phyloP scores from a whole-genome alignment of 2,329 filamentous ascomycete genomes.

The Diaporthe eres region DNA sequence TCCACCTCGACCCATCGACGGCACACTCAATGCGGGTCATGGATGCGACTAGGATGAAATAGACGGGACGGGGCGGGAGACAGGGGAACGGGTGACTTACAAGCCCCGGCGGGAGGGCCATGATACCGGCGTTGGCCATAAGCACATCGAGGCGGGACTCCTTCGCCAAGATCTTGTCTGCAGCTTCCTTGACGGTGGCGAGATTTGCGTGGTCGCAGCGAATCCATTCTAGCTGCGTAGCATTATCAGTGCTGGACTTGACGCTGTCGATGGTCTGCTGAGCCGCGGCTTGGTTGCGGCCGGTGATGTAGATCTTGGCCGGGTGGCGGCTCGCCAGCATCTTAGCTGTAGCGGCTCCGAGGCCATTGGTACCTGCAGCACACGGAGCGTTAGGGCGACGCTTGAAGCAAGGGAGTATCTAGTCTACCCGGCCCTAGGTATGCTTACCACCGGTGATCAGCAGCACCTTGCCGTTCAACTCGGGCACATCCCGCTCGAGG shows the following conservation, averaged over 20 bases:
- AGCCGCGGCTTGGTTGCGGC: conserved; percentile 58
- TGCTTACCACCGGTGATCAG: conserved; percentile 57
- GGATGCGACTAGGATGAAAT: not conserved
- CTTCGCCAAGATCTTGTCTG: conserved; percentile 48
- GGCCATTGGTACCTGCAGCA: conserved; percentile 30
- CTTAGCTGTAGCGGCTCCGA: conserved; percentile 30
- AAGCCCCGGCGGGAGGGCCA: conserved; percentile 53
- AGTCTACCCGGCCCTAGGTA: not conserved
- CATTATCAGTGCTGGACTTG: conserved; percentile 43
- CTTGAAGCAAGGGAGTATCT: not conserved
- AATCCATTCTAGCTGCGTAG: conserved; percentile 49
- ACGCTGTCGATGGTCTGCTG: conserved; percentile 53
- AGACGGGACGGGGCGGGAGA: not conserved
- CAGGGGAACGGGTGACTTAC: not conserved
- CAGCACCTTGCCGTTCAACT: conserved; percentile 53
- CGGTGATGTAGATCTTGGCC: conserved; percentile 49
- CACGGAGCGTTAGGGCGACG: not conserved
- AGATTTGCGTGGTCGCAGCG: conserved; percentile 49
- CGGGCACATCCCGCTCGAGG: conserved; percentile 50
- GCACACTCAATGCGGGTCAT: not conserved
- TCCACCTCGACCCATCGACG: not conserved
- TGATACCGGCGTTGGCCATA: conserved; percentile 62
- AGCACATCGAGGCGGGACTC: conserved; percentile 56
- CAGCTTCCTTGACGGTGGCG: conserved; percentile 50
- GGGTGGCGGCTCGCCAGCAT: conserved; percentile 53